Evolutionary conservation across 768 basidiomycete species (phyloP).

Genomic region (Arthromyces matolae): DNA sequence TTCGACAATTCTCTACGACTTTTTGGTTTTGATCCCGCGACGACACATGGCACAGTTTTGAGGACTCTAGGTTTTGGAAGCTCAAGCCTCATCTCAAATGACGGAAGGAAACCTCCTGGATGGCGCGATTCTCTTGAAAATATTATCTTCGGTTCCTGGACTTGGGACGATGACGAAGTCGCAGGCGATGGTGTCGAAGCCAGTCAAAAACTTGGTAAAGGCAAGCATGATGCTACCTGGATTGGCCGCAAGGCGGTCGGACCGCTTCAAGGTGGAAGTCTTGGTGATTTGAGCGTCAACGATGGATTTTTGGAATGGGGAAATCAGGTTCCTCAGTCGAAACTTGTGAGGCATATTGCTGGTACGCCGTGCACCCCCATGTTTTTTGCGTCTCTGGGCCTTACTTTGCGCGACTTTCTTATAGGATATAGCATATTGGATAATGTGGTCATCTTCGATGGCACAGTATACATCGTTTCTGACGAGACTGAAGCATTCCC

Average conservation of each 20-base stretch:
- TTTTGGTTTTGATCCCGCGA: constrained; percentile 41
- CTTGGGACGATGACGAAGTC: constrained; percentile 57
- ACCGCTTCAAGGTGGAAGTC: constrained; percentile 20
- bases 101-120: constrained; percentile 47
- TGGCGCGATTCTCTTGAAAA: constrained; percentile 59
- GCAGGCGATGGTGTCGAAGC: constrained; percentile 52
- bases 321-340: constrained; percentile 50
- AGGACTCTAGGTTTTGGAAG: constrained; percentile 37
- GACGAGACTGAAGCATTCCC: constrained; percentile 66
- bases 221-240: constrained; percentile 45
- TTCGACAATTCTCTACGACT: constrained; percentile 59
- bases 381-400: constrained; percentile 1
- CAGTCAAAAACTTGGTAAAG: constrained; percentile 38
- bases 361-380: constrained; percentile 42
- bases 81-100: constrained; percentile 33
- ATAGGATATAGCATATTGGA: constrained; percentile 83
- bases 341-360: constrained; percentile 59
- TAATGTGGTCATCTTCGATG: constrained; percentile 71
- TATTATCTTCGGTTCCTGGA: constrained; percentile 67
- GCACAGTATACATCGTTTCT: constrained; percentile 70
- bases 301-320: constrained; percentile 58
- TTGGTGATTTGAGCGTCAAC: constrained; percentile 40
- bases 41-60: constrained; percentile 35
- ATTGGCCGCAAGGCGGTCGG: constrained; percentile 29
- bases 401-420: neutral